Base-by-base conservation (phyloP, 768 basidiomycete species). In the Zangia roseola region DNA sequence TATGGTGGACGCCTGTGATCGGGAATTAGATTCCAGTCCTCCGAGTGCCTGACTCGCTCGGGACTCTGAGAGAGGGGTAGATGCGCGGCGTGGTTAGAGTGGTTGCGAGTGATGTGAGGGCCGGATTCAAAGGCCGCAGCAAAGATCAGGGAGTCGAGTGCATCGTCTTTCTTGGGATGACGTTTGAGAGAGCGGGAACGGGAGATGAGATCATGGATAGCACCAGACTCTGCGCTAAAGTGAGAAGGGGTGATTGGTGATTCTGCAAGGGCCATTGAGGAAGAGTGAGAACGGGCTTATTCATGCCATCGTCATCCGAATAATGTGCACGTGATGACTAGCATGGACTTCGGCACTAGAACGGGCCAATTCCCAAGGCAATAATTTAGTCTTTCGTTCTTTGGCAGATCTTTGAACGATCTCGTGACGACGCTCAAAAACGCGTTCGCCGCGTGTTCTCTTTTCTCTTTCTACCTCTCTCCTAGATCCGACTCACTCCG, bases 41-140 rank as follows among this genome's bases (percentile, higher is more conserved):
- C 76, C 0, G 72, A 71, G 40, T 74, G 82, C 56, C 78, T 82
- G 33, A 75, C 66, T 10, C 74, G 77, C 57, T 83, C 79, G 25
- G 74, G 78, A 21, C 16, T 38, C 13, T 61, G 53, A 4, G 56
- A 25, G 35, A 79, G 78, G 0, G 86, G 84, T 2, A 45, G 30
- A 57, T 83, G 83, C 67, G 86, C 82, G 58, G 87, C 86, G 65
- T 94, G 92, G 41, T 84, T 79, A 61, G 88, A 90, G 65, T 94
- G 92, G 59, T 93, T 90, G 38, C 89, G 78, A 33, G 92, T 93
- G 47, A 88, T 77, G 53, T 89, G 80, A 10, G 88, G 86, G 5
- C 83, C 84, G 1, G 87, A 84, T 0, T 87, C 83, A 10, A 79
- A 76, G 6, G 83, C 88, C 0, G 86, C 86, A 24, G 88, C 89